These are phyloP conservation scores for Ballota nigra DNA, from an alignment of 257 asterid genomes.

Conservation along the genomic window DNA sequence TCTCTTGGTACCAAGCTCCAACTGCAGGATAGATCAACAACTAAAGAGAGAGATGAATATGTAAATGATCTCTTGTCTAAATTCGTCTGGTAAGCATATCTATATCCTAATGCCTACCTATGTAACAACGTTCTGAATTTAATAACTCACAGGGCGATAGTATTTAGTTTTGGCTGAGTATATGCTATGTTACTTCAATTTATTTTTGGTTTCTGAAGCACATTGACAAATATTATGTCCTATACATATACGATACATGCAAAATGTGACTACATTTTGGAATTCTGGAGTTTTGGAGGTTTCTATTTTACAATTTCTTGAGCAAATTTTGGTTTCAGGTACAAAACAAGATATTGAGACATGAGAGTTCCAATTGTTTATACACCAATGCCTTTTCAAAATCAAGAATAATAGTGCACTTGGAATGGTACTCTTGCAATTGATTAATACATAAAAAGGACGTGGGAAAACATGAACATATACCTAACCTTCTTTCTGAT, in stretches of 20 bases:
- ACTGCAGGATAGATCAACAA: conserved; percentile 69
- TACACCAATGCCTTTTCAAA: too few relatives aligned
- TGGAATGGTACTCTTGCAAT: too few relatives aligned
- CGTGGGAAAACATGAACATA: too few relatives aligned
- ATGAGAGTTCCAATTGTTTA: too few relatives aligned
- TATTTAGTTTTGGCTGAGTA: neutral
- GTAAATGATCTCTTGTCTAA: conserved; percentile 71
- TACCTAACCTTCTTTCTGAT: too few relatives aligned
- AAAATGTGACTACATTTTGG: too few relatives aligned
- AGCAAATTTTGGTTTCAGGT: too few relatives aligned
- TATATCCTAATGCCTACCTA: neutral
- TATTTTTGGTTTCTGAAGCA: neutral
- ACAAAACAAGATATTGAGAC: too few relatives aligned
- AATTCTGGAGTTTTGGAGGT: too few relatives aligned
- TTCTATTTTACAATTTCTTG: too few relatives aligned
- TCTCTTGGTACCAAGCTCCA: conserved; percentile 94
- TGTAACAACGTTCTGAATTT: conserved; percentile 1
- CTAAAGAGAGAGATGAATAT: conserved; percentile 75
- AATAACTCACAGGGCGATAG: neutral
- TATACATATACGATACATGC: neutral
- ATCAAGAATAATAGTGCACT: too few relatives aligned
- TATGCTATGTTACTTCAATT: conserved; percentile 3
- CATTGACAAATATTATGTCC: conserved; percentile 3
- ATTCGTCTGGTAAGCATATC: conserved; percentile 69
- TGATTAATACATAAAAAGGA: too few relatives aligned